These are phyloP conservation scores for Irpex sp. DNA, from an alignment of 1,284 basidiomycete species.

Conservation along the genomic window DNA sequence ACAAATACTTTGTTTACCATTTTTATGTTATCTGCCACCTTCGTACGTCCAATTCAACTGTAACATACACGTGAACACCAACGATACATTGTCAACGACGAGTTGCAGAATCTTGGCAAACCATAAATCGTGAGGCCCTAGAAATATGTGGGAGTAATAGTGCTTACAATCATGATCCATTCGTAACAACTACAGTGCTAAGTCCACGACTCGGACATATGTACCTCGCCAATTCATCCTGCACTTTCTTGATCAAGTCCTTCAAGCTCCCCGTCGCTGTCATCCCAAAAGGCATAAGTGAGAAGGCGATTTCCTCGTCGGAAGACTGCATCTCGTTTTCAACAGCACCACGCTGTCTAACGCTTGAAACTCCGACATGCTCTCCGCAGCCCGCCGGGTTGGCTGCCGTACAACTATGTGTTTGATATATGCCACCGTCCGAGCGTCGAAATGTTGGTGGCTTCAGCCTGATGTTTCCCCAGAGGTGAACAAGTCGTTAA, in stretches of 20 bases:
- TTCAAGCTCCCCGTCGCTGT: conserved; percentile 29
- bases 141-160: no score
- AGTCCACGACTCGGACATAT: conserved; percentile 18
- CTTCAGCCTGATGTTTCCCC: conserved; percentile 22
- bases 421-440: conserved; percentile 29
- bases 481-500: conserved; percentile 28
- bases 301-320: conserved; percentile 20
- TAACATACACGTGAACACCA: no score
- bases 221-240: conserved; percentile 23
- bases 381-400: conserved; percentile 20
- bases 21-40: no score
- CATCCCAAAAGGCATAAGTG: conserved; percentile 30
- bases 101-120: no score
- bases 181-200: conserved; percentile 5
- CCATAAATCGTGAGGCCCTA: no score
- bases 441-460: conserved; percentile 24
- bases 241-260: conserved; percentile 22
- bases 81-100: no score
- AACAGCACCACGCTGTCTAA: conserved; percentile 28
- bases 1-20: no score
- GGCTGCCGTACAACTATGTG: conserved; percentile 27
- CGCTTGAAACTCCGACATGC: neutral
- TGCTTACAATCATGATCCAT: neutral
- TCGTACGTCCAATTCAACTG: no score
- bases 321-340: conserved; percentile 18